These are phyloP conservation scores for Apiotrichum akiyoshidainum DNA, from an alignment of 1,284 basidiomycete genomes.

Conservation along the genomic window DNA sequence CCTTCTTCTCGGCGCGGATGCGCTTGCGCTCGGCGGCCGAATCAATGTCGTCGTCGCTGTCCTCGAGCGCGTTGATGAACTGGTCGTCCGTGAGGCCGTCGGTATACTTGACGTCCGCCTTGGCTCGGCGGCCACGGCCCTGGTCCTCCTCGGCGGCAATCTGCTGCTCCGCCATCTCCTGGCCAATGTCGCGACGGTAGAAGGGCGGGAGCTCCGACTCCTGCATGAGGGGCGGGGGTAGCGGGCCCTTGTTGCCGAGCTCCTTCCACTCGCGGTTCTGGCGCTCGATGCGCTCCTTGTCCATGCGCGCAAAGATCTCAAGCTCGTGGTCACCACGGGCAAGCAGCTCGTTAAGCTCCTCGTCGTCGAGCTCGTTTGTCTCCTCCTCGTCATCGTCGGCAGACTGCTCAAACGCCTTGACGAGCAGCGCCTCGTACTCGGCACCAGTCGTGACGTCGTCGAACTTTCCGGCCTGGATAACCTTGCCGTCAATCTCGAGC, in stretches of 20 bases:
- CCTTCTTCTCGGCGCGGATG: slow-evolving; percentile 30
- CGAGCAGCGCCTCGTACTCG: slow-evolving; percentile 92
- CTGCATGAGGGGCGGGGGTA: slow-evolving; percentile 75
- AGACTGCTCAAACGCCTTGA: slow-evolving; percentile 55
- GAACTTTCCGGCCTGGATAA: slow-evolving; percentile 98
- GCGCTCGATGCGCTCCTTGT: slow-evolving; percentile 74
- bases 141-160: slow-evolving; percentile 60
- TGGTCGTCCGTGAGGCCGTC: slow-evolving; percentile 93
- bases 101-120: slow-evolving; percentile 85
- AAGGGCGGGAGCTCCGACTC: slow-evolving; percentile 89
- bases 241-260: slow-evolving; percentile 71
- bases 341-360: slow-evolving; percentile 92
- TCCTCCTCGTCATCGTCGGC: slow-evolving; percentile 90
- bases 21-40: slow-evolving; percentile 53
- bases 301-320: slow-evolving; percentile 77
- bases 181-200: slow-evolving; percentile 65
- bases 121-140: slow-evolving; percentile 77
- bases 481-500: slow-evolving; percentile 98
- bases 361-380: slow-evolving; percentile 92
- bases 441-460: slow-evolving; percentile 98
- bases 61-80: slow-evolving; percentile 85
- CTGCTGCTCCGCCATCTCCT: slow-evolving; percentile 48
- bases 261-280: slow-evolving; percentile 68
- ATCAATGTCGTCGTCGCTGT: slow-evolving; percentile 70
- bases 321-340: slow-evolving; percentile 80